Conservation (phyloP, 257 asterid genomes). For the Primulina tabacum region DNA sequence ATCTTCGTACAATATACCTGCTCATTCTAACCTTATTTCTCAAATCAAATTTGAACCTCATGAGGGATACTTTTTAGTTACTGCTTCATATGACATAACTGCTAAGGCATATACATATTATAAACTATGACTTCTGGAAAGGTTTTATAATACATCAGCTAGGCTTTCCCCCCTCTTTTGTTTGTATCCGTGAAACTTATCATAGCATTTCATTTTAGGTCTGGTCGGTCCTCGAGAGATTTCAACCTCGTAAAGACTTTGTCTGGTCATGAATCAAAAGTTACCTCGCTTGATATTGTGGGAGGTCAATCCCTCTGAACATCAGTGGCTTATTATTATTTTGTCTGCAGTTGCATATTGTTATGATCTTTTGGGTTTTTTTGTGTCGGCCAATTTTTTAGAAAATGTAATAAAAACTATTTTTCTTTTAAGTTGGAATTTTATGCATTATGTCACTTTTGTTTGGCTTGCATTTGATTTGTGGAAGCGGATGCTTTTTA, state of each 20-base stretch:
- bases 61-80: slow-evolving; percentile 86
- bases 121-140: background rate
- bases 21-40: slow-evolving; percentile 85
- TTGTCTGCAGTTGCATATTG: background rate
- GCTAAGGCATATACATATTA: slow-evolving; percentile 58
- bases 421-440: no score
- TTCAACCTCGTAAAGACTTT: slow-evolving; percentile 79
- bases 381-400: no score
- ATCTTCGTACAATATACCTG: slow-evolving; percentile 74
- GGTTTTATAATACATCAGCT: background rate
- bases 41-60: slow-evolving; percentile 94
- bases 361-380: no score
- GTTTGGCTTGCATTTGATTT: background rate
- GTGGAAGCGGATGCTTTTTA: background rate
- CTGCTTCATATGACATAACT: slow-evolving; percentile 83
- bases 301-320: slow-evolving; percentile 51
- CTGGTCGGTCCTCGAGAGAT: slow-evolving; percentile 76
- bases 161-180: no score
- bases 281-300: slow-evolving; percentile 69
- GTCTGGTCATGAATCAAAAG: slow-evolving; percentile 84
- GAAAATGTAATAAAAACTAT: no score
- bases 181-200: slow-evolving; percentile 9
- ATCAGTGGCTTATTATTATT: slow-evolving; percentile 1
- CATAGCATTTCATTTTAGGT: slow-evolving; percentile 40
- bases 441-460: no score